Evolutionary conservation across 306 rosid species (phyloP), one percentile per base, ranked within the genome.

Genomic region (Styphnolobium japonicum): DNA sequence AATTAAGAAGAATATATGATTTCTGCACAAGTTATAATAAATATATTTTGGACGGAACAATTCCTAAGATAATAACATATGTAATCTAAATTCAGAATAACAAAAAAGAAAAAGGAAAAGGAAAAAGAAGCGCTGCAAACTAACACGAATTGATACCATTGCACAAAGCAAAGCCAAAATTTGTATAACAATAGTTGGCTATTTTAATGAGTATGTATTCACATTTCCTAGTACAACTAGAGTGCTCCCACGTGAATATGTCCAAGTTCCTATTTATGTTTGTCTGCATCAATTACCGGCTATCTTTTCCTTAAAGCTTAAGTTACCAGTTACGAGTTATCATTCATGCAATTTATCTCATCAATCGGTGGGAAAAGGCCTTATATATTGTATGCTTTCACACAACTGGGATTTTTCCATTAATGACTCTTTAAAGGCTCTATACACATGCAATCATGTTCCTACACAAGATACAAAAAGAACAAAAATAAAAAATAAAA

Each of bases 261-360:
- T 81, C 51, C 75, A n/a, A 40, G 25, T 31, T 76, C 19, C 6
- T 8, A 5, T 27, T 49, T 31, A 62, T 42, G 57, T 70, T 39
- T 49, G 51, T 43, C 45, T 31, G 77, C 58, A 64, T 78, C 37
- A 60, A 29, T 48, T 72, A 39, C 70, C 68, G 15, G 63, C 52
- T 63, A 51, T 77, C 79, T 67, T 80, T 68, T 60, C 14, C 86
- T 85, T 77, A 39, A 77, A 80, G 87, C 72, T 29, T 65, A 75
- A 87, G 73, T 73, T 36, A 62, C 27, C 34, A 62, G 53, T 71
- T 57, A 21, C 10, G 49, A 5, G 29, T 37, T 45, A 57, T 48
- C 37, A 61, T 43, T 66, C 74, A 63, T 74, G 14, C 25, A 36
- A 48, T 73, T 78, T 45, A 56, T 8, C 64, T 31, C 46, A 39